Conservation (phyloP, 805 yeast species). For the Ogataea saltuana region DNA sequence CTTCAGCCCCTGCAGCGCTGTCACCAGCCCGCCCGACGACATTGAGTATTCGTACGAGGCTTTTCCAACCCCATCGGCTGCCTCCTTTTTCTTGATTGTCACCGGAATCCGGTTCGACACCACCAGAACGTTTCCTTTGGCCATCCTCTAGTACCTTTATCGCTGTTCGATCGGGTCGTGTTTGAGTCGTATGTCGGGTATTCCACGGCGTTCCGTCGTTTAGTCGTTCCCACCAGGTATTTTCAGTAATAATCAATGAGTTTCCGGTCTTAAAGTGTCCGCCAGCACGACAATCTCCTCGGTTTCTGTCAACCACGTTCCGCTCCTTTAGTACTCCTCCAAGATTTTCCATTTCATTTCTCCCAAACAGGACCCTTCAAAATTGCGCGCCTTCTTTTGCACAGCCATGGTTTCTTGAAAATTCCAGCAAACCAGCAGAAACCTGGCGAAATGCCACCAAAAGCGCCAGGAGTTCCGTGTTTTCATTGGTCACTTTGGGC, state of each 20-base stretch:
- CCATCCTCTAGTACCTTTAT: too few relatives aligned
- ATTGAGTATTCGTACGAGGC: conserved; percentile 79
- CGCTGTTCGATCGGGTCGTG: too few relatives aligned
- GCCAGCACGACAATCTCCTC: too few relatives aligned
- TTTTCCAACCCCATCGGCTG: conserved; percentile 25
- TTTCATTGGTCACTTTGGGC: too few relatives aligned
- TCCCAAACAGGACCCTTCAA: not conserved
- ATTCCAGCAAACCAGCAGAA: conserved; percentile 1
- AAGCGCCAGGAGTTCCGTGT: too few relatives aligned
- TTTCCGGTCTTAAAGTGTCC: too few relatives aligned
- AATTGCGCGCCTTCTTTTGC: not conserved
- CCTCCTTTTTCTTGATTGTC: conserved; percentile 61
- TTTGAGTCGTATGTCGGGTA: too few relatives aligned
- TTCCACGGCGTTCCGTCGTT: too few relatives aligned
- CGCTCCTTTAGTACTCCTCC: too few relatives aligned
- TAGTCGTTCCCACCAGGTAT: too few relatives aligned
- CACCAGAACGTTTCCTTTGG: conserved; percentile 73
- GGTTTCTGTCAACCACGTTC: too few relatives aligned
- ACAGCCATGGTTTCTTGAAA: not conserved
- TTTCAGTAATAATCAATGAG: too few relatives aligned
- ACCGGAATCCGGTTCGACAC: conserved; percentile 96
- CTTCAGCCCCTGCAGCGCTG: conserved; percentile 90
- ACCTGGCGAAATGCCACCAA: not conserved
- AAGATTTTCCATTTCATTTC: not conserved
- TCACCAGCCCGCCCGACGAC: conserved; percentile 98